Evolutionary conservation across 2,329 filamentous ascomycete genomes (phyloP), one percentile per base, ranked within the genome.

Genomic region (Colletotrichum noveboracense): DNA sequence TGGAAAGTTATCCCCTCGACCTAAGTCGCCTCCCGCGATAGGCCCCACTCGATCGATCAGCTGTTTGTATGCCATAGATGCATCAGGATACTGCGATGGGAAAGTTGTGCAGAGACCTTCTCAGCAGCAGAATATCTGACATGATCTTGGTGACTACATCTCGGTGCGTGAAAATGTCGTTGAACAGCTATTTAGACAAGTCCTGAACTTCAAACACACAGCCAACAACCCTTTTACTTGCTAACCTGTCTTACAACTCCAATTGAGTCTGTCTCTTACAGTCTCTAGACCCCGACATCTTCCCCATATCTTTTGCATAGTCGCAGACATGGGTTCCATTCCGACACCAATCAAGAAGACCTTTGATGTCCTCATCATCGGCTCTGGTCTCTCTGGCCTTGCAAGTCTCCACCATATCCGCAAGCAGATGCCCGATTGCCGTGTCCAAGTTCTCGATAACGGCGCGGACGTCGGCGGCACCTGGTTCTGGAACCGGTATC

Each of bases 401-500:
- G 55, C 64, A 18, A 73, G 70, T 55, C 70, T 73, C 26, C 56
- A 73, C 38, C 70, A 73, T 43, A 69, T 73, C n/a, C 70, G 70
- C 34, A 36, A 69, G 21, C 70, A 68, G 26, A 61, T 73, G 26
- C 64, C 66, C 21, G 65, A 69, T 24, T 69, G 55, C 43, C 43
- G 69, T 12, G 69, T 71, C 24, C 24, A 66, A 34, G 78, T 77
- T 65, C 81, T 87, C 21, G 87, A 89, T 34, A 77, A 80, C 0
- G 86, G 84, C 1, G 86, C 85, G 7, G 87, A 85, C 5, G 84
- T 88, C 26, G 88, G 88, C 5, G 88, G 88, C 7, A 88, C 87
- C 0, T 90, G 88, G 88, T 75, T 87, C 73, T 89, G 88, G 86
- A 89, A 89, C 74, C 82, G 87, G 0, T 90, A 88, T 69, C 88